Evolutionary conservation across 1,284 basidiomycete genomes (phyloP).

Genomic region (Hymenochaete sp.): DNA sequence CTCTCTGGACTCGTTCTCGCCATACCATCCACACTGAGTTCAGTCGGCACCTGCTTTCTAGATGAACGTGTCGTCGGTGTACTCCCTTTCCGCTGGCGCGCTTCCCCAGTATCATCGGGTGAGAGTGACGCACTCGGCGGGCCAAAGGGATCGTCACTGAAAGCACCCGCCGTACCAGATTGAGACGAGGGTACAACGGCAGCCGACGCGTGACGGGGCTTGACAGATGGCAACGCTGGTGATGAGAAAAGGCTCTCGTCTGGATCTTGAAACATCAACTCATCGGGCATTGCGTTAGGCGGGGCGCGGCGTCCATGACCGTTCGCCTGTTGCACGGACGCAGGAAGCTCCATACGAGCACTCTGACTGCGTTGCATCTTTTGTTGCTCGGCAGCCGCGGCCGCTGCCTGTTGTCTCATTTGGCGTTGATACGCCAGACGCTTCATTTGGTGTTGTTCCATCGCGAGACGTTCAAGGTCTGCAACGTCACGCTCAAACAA

Average conservation of each 20-base stretch:
- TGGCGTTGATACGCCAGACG: constrained; percentile 71
- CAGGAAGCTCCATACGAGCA: constrained; percentile 34
- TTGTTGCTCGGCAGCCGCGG: constrained; percentile 26
- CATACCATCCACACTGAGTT: constrained; percentile 21
- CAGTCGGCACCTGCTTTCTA: constrained; percentile 24
- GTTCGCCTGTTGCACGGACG: constrained; percentile 22
- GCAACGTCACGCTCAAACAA: constrained; percentile 66
- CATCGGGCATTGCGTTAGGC: constrained; percentile 37
- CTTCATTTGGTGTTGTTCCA: constrained; percentile 81
- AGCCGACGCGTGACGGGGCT: constrained; percentile 34
- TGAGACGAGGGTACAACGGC: constrained; percentile 28
- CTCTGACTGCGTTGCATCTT: constrained; percentile 40
- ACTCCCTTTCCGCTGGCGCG: constrained; percentile 7
- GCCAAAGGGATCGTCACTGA: constrained; percentile 47
- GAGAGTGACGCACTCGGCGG: constrained; percentile 27
- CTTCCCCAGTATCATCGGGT: constrained; percentile 3
- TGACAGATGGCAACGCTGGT: constrained; percentile 24
- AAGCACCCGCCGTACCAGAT: constrained; percentile 29
- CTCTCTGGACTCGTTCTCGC: constrained; percentile 28
- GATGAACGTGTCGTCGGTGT: constrained; percentile 15
- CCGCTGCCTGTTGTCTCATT: constrained; percentile 44
- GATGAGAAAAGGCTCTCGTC: constrained; percentile 37
- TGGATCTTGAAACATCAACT: constrained; percentile 43
- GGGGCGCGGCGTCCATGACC: constrained; percentile 19
- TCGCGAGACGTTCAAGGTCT: constrained; percentile 72